Percentiles rank a stretch among this genome's conserved stretches.
These are phyloP conservation scores for Phytophthora palmivora DNA, from an alignment of 352 stramenopile species.

Conservation along the genomic window DNA sequence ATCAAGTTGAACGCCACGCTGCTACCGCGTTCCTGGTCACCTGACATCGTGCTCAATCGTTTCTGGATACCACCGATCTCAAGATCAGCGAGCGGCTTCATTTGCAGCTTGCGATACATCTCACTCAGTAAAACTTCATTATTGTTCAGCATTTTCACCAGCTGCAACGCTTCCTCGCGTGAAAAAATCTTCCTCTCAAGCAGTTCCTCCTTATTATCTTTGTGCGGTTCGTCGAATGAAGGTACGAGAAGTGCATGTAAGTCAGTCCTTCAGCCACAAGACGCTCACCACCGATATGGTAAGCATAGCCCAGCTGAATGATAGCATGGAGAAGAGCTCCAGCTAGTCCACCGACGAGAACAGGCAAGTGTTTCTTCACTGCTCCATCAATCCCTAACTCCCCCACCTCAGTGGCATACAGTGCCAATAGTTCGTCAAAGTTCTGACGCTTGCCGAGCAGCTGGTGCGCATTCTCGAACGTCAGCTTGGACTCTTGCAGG, in stretches of 20 bases:
- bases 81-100: constrained; percentile 28
- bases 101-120: constrained; percentile 34
- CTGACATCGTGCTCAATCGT: constrained; percentile 37
- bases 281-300: constrained; percentile 40
- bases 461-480: constrained; percentile 21
- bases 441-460: constrained; percentile 42
- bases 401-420: constrained; percentile 42
- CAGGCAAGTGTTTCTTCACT: constrained; percentile 46
- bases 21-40: constrained; percentile 34
- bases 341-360: constrained; percentile 42
- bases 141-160: constrained; percentile 24
- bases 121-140: constrained; percentile 35
- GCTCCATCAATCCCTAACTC: constrained; percentile 33
- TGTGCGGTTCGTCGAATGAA: constrained; percentile 44
- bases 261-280: constrained; percentile 47
- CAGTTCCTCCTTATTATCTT: constrained; percentile 18
- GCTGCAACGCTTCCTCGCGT: constrained; percentile 26
- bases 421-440: constrained; percentile 38
- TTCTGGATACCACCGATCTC: constrained; percentile 35
- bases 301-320: constrained; percentile 52
- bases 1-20: constrained; percentile 35
- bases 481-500: constrained; percentile 26
- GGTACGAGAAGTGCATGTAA: constrained; percentile 48
- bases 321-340: constrained; percentile 48
- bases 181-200: constrained; percentile 25